Evolutionary conservation across 805 yeast genomes (phyloP).

Genomic region (Candida montana): DNA sequence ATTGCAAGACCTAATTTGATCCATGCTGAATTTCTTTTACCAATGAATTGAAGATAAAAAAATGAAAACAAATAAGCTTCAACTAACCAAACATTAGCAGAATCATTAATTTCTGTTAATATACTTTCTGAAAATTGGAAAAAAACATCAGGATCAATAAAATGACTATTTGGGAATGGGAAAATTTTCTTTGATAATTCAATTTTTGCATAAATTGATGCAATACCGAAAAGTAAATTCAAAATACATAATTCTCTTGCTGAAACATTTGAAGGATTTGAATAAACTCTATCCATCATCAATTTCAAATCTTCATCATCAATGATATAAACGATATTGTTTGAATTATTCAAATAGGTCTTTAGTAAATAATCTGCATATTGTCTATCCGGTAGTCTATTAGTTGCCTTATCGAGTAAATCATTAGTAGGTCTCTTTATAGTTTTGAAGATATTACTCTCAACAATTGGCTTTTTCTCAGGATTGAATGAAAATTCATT

Average conservation of each 20-base stretch:
- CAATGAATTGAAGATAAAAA: conserved; percentile 36
- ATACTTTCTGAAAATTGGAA: conserved; percentile 33
- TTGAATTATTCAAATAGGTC: conserved; percentile 34
- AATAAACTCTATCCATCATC: conserved; percentile 28
- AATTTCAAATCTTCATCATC: conserved; percentile 30
- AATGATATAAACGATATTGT: conserved; percentile 35
- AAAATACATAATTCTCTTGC: conserved; percentile 29
- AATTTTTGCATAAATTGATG: conserved; percentile 33
- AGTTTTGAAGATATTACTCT: conserved; percentile 12
- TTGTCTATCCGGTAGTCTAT: conserved; percentile 26
- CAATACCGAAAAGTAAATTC: conserved; percentile 36
- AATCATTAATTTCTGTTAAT: conserved; percentile 30
- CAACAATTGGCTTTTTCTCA: conserved; percentile 31
- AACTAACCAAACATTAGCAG: conserved; percentile 37
- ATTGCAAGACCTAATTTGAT: conserved; percentile 37
- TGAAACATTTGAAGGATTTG: conserved; percentile 24
- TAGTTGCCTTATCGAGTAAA: conserved; percentile 9
- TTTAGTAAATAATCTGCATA: conserved; percentile 28
- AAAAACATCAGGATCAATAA: conserved; percentile 28
- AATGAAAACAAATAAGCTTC: conserved; percentile 35
- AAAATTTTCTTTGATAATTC: conserved; percentile 24
- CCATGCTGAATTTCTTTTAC: conserved; percentile 40
- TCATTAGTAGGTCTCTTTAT: background rate
- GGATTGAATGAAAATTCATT: conserved; percentile 36
- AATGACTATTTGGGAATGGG: conserved; percentile 19